Evolutionary conservation across 352 stramenopile species (phyloP), one percentile per base, ranked within the genome.

Genomic region (Pythium scleroteichum): DNA sequence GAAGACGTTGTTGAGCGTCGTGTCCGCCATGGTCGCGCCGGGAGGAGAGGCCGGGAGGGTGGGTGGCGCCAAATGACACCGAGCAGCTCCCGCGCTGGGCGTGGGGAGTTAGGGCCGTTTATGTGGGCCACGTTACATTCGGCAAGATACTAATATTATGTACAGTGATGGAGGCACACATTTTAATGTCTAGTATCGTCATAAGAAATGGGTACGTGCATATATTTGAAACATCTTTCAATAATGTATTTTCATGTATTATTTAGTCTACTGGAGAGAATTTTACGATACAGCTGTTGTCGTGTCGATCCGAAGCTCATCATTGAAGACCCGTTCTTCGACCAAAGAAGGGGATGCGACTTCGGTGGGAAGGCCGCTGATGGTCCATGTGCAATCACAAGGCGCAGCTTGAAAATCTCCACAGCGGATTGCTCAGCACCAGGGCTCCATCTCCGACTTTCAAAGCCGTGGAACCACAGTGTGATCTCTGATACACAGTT

Each of bases 1-100:
- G 69, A 88, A 94, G 50, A 92, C 80, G 65, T 91, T 92, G 78
- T 84, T 92, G 24, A 94, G 71, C 58, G 79, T 92, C 72, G 80
- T 76, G 64, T 92, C 83, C 45, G 77, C 68, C 82, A 87, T 88
- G 20, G 41, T 32, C 7, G 26, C 29, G 23, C 8, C 20, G 58
- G 44, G 26, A 42, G 19, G 33, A 20, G 33, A 23, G 17, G 50
- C 23, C 16, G 23, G 40, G 20, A n/a, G 40, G 7, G 41, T 61
- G 53, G 53, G 53, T 61, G 53, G 53, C 53, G 53, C 53, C 41
- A 61, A 61, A 53, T 61, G 53, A 47, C 13, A 42, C 26, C 53
- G 42, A 59, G 24, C 40, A 51, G 42, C 42, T 61, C 53, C 53
- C 53, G 53, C 53, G 53, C 53, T 53, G 4, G n/a, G 27, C 27